These are phyloP conservation scores for Trichothecium sympodiale DNA, from an alignment of 2,329 filamentous ascomycete species.

Conservation along the genomic window DNA sequence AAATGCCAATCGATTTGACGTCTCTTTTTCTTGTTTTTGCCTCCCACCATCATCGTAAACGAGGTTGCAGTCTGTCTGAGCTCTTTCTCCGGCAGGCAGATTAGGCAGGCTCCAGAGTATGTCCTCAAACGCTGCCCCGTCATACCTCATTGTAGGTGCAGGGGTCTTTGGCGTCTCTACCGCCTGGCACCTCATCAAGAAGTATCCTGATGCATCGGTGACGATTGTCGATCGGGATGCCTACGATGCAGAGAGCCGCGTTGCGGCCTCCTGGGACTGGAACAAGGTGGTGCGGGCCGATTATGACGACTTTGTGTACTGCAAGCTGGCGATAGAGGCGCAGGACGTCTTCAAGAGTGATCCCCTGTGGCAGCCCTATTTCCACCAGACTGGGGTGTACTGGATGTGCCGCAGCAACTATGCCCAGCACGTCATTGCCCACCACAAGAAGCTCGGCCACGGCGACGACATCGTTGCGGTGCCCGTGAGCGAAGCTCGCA, in stretches of 20 bases:
- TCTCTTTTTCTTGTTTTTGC: too few species aligned
- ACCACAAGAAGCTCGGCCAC: constrained; percentile 35
- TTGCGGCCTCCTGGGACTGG: constrained; percentile 60
- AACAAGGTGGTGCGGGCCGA: constrained; percentile 64
- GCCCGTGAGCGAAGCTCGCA: constrained; percentile 31
- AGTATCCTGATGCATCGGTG: constrained; percentile 36
- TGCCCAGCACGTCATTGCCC: constrained; percentile 38
- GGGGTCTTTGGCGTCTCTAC: constrained; percentile 57
- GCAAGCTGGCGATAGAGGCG: constrained; percentile 52
- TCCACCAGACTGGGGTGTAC: constrained; percentile 50
- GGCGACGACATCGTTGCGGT: constrained; percentile 29
- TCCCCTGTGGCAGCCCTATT: constrained; percentile 43
- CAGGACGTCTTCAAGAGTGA: constrained; percentile 49
- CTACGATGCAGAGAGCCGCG: constrained; percentile 31
- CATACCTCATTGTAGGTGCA: constrained; percentile 50
- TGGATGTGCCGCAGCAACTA: constrained; percentile 41
- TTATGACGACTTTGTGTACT: constrained; percentile 55
- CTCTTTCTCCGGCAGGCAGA: too few species aligned
- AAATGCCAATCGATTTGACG: too few species aligned
- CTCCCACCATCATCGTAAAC: too few species aligned
- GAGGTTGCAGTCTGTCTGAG: too few species aligned
- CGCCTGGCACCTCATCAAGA: constrained; percentile 48
- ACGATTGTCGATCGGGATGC: constrained; percentile 47
- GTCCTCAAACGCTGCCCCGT: constrained; percentile 7
- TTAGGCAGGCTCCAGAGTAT: constrained; percentile 1